Base-by-base conservation (phyloP, 805 yeast species). In the Saccharomycopsis olivae region DNA sequence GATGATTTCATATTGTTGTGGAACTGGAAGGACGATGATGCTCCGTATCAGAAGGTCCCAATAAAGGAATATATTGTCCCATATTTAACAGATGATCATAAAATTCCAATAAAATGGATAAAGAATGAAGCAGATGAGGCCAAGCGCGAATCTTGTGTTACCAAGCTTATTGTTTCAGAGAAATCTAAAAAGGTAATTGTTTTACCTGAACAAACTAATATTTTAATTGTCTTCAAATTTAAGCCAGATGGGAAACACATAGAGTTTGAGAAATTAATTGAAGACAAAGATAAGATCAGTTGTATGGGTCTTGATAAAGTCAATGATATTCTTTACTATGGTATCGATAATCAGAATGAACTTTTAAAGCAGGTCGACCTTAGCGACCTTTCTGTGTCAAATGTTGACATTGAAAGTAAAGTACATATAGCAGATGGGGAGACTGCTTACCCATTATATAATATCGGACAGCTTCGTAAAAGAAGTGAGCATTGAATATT, bases 1-100 rank as follows among this genome's bases (percentile, higher is more conserved):
- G 98, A 92, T 55, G 74, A 73, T 39, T 75, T 58, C 49, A 53
- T 92, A 10, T 65, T 71, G 44, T 55, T 75, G 15, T 89, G 97
- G 96, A 68, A 83, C 46, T 87, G 96, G 95, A 57, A 56, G 39
- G 53, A 59, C 11, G 62, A 64, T 19, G 53, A 64, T 14, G 73
- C 72, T 27, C 56, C 61, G 40, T 61, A 71, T 42, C 62, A 65
- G 21, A 65, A 66, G 39, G 63, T 78, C 33, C 67, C 73, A 17
- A 59, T 80, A 18, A 60, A 68, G 20, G 62, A 64, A 0, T 41
- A 62, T 15, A 53, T 65, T 19, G 47, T 56, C 28, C 64, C 66
- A 19, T 70, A 62, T 49, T 62, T 83, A 45, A 76, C 74, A 5
- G 52, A 50, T 1, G 57, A 58, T 17, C 89, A 83, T 54, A 55